These are phyloP conservation scores for Trichomonascaceae sp. DNA, from an alignment of 1,139 yeast species.

Conservation along the genomic window DNA sequence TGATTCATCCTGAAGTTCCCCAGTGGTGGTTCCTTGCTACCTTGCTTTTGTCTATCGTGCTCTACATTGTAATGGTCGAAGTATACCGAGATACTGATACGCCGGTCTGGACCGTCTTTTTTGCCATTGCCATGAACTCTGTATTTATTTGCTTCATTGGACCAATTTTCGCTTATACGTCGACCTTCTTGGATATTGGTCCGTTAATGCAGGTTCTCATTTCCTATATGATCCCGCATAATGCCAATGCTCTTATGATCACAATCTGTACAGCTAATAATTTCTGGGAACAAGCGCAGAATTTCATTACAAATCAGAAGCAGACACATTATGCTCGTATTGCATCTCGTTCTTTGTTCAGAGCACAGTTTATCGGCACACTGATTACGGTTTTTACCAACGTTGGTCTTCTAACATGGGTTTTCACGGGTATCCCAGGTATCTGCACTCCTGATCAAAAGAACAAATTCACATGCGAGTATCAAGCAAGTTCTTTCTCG, in stretches of 20 bases:
- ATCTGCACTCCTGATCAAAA: conserved; percentile 31
- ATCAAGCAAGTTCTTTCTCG: conserved; percentile 41
- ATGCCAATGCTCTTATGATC: conserved; percentile 51
- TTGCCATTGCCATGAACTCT: conserved; percentile 48
- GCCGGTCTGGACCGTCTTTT: conserved; percentile 50
- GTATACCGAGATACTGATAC: conserved; percentile 31
- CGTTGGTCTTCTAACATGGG: conserved; percentile 44
- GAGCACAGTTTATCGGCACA: conserved; percentile 44
- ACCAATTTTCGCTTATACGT: conserved; percentile 47
- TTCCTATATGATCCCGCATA: conserved; percentile 58
- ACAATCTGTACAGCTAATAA: conserved; percentile 53
- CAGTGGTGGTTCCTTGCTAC: conserved; percentile 50
- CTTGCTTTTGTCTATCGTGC: conserved; percentile 40
- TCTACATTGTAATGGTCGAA: conserved; percentile 42
- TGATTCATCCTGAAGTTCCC: conserved; percentile 52
- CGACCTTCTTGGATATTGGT: conserved; percentile 46
- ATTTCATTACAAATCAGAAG: conserved; percentile 56
- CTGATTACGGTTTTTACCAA: conserved; percentile 34
- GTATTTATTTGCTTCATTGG: conserved; percentile 48
- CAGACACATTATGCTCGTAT: conserved; percentile 49
- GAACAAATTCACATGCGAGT: conserved; percentile 26
- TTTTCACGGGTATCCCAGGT: conserved; percentile 26
- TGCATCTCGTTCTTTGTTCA: conserved; percentile 51
- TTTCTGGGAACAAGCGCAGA: conserved; percentile 39
- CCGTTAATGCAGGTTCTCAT: conserved; percentile 50